phyloP scores from a whole-genome alignment of 305 asterid genomes.

The Rubia peregrina region DNA sequence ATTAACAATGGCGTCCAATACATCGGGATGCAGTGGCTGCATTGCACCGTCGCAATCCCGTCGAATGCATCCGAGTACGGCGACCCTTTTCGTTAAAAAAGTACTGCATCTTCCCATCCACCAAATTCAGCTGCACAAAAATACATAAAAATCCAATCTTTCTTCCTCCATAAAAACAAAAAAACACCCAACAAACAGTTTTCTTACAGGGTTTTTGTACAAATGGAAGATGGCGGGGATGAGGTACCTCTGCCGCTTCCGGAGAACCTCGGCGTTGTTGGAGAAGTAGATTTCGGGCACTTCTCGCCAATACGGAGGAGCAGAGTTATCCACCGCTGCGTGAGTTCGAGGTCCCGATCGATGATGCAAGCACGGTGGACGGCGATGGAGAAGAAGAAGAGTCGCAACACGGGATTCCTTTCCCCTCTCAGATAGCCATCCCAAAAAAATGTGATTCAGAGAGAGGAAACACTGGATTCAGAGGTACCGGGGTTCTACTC shows the following conservation, averaged over 20 bases:
- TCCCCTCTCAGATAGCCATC: no score
- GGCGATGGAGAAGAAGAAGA: no score
- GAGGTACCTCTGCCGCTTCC: constrained; percentile 56
- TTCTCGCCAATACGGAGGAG: no score
- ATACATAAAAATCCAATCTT: background rate
- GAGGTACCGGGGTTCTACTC: no score
- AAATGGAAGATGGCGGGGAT: constrained; percentile 75
- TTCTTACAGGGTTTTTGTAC: constrained; percentile 62
- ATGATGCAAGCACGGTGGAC: no score
- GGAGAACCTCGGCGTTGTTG: no score
- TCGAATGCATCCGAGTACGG: constrained; percentile 68
- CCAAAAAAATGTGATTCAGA: no score
- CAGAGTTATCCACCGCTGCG: no score
- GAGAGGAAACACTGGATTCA: no score
- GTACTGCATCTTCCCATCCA: constrained; percentile 71
- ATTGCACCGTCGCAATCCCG: constrained; percentile 69
- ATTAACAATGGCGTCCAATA: constrained; percentile 55
- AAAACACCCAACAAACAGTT: background rate
- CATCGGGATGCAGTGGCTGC: constrained; percentile 89
- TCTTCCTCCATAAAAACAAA: background rate
- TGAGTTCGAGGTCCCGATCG: no score
- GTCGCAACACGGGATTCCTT: no score
- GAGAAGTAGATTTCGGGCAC: no score
- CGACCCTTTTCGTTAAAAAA: constrained; percentile 54
- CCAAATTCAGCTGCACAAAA: constrained; percentile 46